Base-by-base conservation (phyloP, 257 asterid species). In the Scutellaria baicalensis region DNA sequence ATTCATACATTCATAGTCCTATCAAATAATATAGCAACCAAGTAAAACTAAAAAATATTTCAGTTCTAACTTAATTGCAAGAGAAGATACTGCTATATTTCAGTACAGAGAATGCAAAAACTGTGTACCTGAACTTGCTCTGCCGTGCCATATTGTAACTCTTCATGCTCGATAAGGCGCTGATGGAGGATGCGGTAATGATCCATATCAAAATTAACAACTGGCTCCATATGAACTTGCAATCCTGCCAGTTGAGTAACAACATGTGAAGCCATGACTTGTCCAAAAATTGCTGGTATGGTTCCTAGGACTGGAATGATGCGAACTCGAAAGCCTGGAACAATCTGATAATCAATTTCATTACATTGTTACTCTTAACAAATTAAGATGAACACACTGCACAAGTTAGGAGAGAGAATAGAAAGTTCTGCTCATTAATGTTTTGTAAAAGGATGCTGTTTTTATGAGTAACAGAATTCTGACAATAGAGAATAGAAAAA, bases 251-350 rank as follows among this genome's bases (percentile, higher is more conserved):
- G 78, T 77, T 89, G 92, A 58, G 96, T 89, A 65, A 80, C 78
- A 54, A 89, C 95, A 80, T 89, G 86, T 64, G 97, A 90, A 69
- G 99, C 99, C 97, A 93, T 93, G 67, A 93, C 87, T 78, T 91
- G 99, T 70, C 99, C 99, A 56, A 93, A 93, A 68, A 91, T 90
- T 77, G 97, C 99, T 58, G 97, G 99, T 78, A 93, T 86, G 52
- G 97, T 89, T 81, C 97, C 97, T 70, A 93, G 85, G 79, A 93
- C 99, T 44, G 96, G 97, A 83, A 93, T 91, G 57, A 93, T 93
- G 43, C 99, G 96, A 78, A 93, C 97, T 59, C 99, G 86, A 63
- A 93, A 93, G 56, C 97, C 97, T 63, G 99, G 99, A 62, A 93
- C 97, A 71, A 93, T 79, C 97, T 93, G 75, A 76, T 59, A 78